A percentile compares a stretch with the other conserved stretches of the same genome.
Evolutionary conservation across 208 protist species (phyloP).

Genomic region (Porcisia deanei): DNA sequence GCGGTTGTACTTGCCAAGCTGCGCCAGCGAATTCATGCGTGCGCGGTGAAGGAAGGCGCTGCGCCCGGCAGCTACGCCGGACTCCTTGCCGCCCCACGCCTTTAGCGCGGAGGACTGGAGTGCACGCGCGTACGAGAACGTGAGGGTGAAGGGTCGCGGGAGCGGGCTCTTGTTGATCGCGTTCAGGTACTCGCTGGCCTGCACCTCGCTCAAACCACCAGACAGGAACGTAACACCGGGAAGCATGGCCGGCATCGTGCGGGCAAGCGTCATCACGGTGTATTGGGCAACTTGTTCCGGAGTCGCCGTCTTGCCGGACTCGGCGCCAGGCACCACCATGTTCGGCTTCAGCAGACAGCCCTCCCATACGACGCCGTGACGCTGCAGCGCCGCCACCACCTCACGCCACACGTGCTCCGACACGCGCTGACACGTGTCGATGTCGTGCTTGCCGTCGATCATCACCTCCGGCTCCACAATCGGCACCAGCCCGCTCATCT

Average conservation of each 20-base stretch:
- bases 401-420: slow-evolving; percentile 87
- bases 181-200: slow-evolving; percentile 96
- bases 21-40: slow-evolving; percentile 80
- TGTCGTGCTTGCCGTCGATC: slow-evolving; percentile 96
- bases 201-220: slow-evolving; percentile 95
- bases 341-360: slow-evolving; percentile 98
- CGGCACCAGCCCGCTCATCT: slow-evolving; percentile 96
- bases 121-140: slow-evolving; percentile 96
- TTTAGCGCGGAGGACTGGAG: slow-evolving; percentile 93
- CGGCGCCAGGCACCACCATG: slow-evolving; percentile 95
- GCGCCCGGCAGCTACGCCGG: slow-evolving; percentile 6
- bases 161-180: slow-evolving; percentile 91
- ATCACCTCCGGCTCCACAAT: slow-evolving; percentile 98
- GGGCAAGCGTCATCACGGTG: slow-evolving; percentile 92
- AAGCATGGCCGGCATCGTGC: slow-evolving; percentile 95
- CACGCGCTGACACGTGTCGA: slow-evolving; percentile 84
- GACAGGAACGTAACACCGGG: slow-evolving; percentile 96
- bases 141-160: slow-evolving; percentile 88
- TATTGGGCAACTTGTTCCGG: slow-evolving; percentile 87
- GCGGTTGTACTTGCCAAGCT: slow-evolving; percentile 80
- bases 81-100: slow-evolving; percentile 93
- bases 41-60: slow-evolving; percentile 87
- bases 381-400: slow-evolving; percentile 82
- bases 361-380: slow-evolving; percentile 95
- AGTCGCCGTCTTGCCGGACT: slow-evolving; percentile 62